Evolutionary conservation across 768 basidiomycete species (phyloP).

Genomic region (Lentinus tigrinus): DNA sequence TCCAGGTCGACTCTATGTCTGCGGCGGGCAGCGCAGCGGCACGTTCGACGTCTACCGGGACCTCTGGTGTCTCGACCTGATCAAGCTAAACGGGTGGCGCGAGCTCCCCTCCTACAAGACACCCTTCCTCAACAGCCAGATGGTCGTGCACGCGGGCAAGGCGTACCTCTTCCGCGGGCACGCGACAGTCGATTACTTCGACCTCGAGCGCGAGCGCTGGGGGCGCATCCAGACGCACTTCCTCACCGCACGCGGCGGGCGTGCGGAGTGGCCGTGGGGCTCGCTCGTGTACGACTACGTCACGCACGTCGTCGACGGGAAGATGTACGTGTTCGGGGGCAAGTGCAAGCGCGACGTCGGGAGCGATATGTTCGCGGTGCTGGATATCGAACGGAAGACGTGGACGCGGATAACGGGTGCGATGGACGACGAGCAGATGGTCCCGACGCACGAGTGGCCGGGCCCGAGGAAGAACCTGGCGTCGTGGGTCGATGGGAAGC

Average conservation of each 20-base stretch:
- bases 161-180: slow-evolving; percentile 39
- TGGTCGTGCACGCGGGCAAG: slow-evolving; percentile 28
- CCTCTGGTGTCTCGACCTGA: slow-evolving; percentile 21
- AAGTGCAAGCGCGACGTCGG: slow-evolving; percentile 30
- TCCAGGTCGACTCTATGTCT: slow-evolving; percentile 19
- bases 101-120: slow-evolving; percentile 14
- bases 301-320: slow-evolving; percentile 25
- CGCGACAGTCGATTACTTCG: slow-evolving; percentile 32
- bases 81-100: slow-evolving; percentile 18
- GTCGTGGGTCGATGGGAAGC: slow-evolving; percentile 34
- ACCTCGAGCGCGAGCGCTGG: slow-evolving; percentile 37
- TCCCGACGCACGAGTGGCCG: slow-evolving; percentile 25
- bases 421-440: slow-evolving; percentile 10
- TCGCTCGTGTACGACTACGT: slow-evolving; percentile 13
- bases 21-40: slow-evolving; percentile 16
- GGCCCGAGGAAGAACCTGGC: slow-evolving; percentile 34
- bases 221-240: slow-evolving; percentile 28
- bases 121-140: slow-evolving; percentile 10
- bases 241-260: not conserved
- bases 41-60: slow-evolving; percentile 15
- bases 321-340: slow-evolving; percentile 41
- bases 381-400: slow-evolving; percentile 33
- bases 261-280: slow-evolving; percentile 18
- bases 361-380: slow-evolving; percentile 37
- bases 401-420: slow-evolving; percentile 31